Conservation (phyloP, 2,329 filamentous ascomycete species). For the Mycosphaerelloides madeirae region DNA sequence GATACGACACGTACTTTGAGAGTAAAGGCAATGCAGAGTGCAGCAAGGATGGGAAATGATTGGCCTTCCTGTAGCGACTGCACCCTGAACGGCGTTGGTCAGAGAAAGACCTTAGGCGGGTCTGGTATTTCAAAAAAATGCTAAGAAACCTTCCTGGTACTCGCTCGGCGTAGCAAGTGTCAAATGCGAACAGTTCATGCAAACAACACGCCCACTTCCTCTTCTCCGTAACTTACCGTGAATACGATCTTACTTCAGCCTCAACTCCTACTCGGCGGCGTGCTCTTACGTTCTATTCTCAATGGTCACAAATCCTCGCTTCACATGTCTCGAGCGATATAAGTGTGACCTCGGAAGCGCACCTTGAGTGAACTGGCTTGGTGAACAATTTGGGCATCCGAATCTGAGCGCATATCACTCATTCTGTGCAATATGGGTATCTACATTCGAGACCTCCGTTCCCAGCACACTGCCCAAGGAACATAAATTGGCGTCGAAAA, state of each 20-base stretch:
- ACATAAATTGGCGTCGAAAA: constrained; percentile 34
- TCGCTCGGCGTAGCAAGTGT: constrained; percentile 24
- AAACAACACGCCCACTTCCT: constrained; percentile 1
- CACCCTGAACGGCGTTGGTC: constrained; percentile 24
- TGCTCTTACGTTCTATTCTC: too few species aligned
- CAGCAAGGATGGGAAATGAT: constrained; percentile 7
- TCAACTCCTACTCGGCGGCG: too few species aligned
- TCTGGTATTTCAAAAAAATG: constrained; percentile 9
- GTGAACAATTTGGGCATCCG: too few species aligned
- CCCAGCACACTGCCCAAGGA: constrained; percentile 34
- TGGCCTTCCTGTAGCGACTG: constrained; percentile 15
- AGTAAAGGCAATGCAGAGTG: constrained; percentile 11
- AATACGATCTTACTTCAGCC: too few species aligned
- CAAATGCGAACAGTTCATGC: constrained; percentile 26
- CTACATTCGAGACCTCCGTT: background rate
- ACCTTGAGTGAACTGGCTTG: too few species aligned
- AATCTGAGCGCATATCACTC: background rate
- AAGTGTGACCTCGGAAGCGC: too few species aligned
- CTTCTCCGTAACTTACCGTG: too few species aligned
- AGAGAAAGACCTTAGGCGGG: constrained; percentile 13
- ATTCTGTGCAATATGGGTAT: constrained; percentile 5
- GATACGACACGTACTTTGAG: constrained; percentile 18
- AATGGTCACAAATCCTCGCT: too few species aligned
- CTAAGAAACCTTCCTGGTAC: constrained; percentile 8
- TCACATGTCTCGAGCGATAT: too few species aligned